Percentiles rank a stretch among this genome's conserved stretches.
phyloP scores from a whole-genome alignment of 2,329 filamentous ascomycete species.

The Neophaeococcomyces aloes region DNA sequence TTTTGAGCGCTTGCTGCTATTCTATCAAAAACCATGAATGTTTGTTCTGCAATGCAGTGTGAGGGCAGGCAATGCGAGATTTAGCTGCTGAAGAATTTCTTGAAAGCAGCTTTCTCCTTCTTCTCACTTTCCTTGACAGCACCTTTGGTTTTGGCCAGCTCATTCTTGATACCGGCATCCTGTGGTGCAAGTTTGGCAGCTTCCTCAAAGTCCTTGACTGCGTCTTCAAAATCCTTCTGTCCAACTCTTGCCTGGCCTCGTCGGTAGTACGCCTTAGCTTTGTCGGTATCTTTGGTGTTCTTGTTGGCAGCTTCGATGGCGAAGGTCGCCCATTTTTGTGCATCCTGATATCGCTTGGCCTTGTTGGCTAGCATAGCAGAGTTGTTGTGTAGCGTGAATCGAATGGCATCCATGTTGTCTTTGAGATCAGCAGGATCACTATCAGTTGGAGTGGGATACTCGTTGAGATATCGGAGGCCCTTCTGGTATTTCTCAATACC shows the following conservation, averaged over 20 bases:
- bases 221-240: conserved; percentile 74
- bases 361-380: conserved; percentile 77
- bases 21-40: too few relatives aligned
- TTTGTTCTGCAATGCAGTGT: too few relatives aligned
- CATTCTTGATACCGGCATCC: conserved; percentile 63
- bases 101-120: conserved; percentile 86
- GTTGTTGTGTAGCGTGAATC: conserved; percentile 82
- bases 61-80: too few relatives aligned
- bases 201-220: conserved; percentile 62
- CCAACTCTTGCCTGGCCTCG: conserved; percentile 64
- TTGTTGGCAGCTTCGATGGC: conserved; percentile 57
- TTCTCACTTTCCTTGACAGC: conserved; percentile 59
- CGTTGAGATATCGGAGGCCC: conserved; percentile 76
- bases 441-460: conserved; percentile 61
- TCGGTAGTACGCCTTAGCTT: conserved; percentile 81
- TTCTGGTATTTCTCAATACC: conserved; percentile 92
- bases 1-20: too few relatives aligned
- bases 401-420: conserved; percentile 58
- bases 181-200: conserved; percentile 64
- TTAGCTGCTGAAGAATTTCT: conserved; percentile 62
- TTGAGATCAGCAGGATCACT: conserved; percentile 60
- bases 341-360: conserved; percentile 60
- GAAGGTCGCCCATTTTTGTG: conserved; percentile 56
- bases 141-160: conserved; percentile 70
- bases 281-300: conserved; percentile 60